Conservation (phyloP, 805 yeast species). For the Teunomyces funiuensis region DNA sequence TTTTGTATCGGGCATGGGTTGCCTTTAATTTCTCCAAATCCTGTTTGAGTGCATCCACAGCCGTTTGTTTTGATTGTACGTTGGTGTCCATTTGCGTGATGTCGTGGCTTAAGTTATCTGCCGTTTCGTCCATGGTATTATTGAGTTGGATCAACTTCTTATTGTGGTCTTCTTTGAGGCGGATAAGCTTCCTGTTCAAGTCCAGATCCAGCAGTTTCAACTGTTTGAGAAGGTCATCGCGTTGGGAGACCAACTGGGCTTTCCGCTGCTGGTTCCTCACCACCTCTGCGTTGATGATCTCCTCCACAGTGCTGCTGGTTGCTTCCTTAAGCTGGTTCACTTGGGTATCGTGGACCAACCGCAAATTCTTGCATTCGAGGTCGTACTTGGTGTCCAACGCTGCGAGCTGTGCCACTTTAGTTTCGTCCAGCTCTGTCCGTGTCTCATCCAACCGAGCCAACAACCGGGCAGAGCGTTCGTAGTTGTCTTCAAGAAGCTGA, state of each 20-base stretch:
- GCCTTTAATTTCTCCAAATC: constrained; percentile 4
- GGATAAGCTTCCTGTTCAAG: constrained; percentile 22
- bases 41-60: constrained; percentile 10
- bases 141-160: constrained; percentile 15
- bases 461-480: not conserved
- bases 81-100: constrained; percentile 9
- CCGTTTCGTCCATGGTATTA: constrained; percentile 16
- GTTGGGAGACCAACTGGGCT: constrained; percentile 10
- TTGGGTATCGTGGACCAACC: constrained; percentile 23
- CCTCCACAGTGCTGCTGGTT: constrained; percentile 35
- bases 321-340: constrained; percentile 29
- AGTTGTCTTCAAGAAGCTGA: constrained; percentile 9
- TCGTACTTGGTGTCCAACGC: constrained; percentile 7
- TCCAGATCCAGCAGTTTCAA: constrained; percentile 15
- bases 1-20: constrained; percentile 1
- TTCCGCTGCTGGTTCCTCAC: constrained; percentile 29
- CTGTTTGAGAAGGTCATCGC: constrained; percentile 14
- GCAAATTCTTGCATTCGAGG: constrained; percentile 14
- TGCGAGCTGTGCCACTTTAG: not conserved
- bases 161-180: constrained; percentile 25
- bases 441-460: not conserved
- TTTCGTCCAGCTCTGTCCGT: not conserved
- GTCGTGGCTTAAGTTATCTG: constrained; percentile 12
- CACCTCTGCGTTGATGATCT: constrained; percentile 33
- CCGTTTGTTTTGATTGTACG: constrained; percentile 4